Evolutionary conservation across 2,329 filamentous ascomycete genomes (phyloP), one percentile per base, ranked within the genome.

Genomic region (Geoglossum cookeanum): DNA sequence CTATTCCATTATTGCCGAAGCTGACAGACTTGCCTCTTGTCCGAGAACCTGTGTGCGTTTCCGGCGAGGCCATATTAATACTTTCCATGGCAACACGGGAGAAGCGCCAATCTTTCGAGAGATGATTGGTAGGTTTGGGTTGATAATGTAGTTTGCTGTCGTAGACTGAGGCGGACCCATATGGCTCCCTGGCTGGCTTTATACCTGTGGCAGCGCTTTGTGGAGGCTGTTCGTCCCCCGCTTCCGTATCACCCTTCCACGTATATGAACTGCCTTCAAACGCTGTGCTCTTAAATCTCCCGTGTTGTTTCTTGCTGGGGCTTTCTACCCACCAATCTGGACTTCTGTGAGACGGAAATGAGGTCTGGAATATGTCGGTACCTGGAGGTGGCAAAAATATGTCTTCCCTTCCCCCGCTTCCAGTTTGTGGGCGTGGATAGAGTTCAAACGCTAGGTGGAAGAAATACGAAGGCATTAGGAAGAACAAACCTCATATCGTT

Each of bases 31-130:
- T 68, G 29, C 65, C 64, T 32, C 62, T 64, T n/a, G 63, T 58
- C 54, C 65, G 64, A 11, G 30, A 70, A 66, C 58, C 74, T 66
- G 61, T 71, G 51, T 32, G 70, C 65, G 5, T 30, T 49, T 63
- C 59, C 64, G 64, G 60, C 3, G 66, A 61, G 52, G 74, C 73
- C 75, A 90, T 83, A 68, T 94, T 85, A 68, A 95, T 81, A 65
- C 86, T 87, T 68, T 91, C 82, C 47, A 96, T 80, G 57, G 77
- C 79, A 56, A 97, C 77, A n/a, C 74, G 75, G 49, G 84, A 86
- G 67, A 94, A 88, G 56, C 92, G 78, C 83, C 87, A 91, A 68
- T 97, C 91, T 39, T 37, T 30, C n/a, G 55, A 27, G 7, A 17
- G 13, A 3, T 39, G 47, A 5, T 32, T 7, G 1, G 30, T 39